These are phyloP conservation scores for Phytophthora hibernalis DNA, from an alignment of 352 stramenopile species.

Conservation along the genomic window DNA sequence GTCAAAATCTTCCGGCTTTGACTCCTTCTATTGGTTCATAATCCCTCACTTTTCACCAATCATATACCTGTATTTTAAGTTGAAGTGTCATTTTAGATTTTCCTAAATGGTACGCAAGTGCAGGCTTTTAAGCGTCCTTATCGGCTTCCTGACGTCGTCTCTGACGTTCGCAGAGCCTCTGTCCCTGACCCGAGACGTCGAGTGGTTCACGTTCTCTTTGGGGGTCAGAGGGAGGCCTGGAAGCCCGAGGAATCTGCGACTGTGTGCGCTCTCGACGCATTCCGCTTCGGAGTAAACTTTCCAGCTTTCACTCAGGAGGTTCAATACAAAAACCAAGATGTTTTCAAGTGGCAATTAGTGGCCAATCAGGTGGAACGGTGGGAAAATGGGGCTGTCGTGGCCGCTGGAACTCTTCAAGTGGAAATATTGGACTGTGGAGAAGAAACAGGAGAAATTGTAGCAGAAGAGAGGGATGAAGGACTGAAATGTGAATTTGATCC, in stretches of 20 bases:
- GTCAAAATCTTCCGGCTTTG: neutral
- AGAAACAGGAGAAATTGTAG: neutral
- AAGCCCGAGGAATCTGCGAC: neutral
- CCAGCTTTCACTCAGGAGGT: neutral
- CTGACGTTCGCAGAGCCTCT: neutral
- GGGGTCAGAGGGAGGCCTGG: conserved; percentile 8
- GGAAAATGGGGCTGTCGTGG: conserved; percentile 17
- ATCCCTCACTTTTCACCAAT: conserved; percentile 29
- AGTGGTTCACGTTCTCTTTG: conserved; percentile 15
- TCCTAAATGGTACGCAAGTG: neutral
- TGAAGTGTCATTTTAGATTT: conserved; percentile 38
- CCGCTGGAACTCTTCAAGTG: conserved; percentile 14
- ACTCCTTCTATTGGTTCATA: conserved; percentile 16
- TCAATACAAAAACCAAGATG: conserved; percentile 19
- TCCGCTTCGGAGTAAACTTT: conserved; percentile 44
- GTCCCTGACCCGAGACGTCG: neutral
- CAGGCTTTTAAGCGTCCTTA: conserved; percentile 5
- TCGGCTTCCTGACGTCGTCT: conserved; percentile 17
- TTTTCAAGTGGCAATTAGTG: conserved; percentile 42
- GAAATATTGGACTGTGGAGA: neutral
- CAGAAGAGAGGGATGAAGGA: conserved; percentile 7
- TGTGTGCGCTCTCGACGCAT: conserved; percentile 37
- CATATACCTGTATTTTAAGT: neutral
- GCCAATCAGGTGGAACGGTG: conserved; percentile 24
- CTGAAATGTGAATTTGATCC: conserved; percentile 62